Percentiles rank a stretch among this genome's conserved stretches.
Conservation (phyloP, 1,284 basidiomycete genomes). For the Leccinum pallidistipes region DNA sequence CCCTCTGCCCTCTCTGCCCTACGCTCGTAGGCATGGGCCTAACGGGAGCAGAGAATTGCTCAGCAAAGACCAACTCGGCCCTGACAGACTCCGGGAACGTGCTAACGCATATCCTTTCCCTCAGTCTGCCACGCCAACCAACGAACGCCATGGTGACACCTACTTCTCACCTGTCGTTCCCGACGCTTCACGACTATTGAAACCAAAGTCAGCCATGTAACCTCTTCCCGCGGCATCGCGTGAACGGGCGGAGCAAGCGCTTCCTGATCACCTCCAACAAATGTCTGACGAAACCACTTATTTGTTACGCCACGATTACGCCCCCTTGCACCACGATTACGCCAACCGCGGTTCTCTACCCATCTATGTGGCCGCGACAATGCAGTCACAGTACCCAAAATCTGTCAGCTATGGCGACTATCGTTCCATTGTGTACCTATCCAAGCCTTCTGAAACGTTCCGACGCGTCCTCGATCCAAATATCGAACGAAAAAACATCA, state of each 20-base stretch:
- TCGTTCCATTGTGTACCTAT: slow-evolving; percentile 14
- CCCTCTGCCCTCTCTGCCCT: slow-evolving; percentile 46
- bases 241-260: neutral
- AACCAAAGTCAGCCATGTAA: neutral
- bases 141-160: slow-evolving; percentile 12
- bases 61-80: neutral
- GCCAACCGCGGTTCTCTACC: slow-evolving; percentile 1
- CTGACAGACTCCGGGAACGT: neutral
- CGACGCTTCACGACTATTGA: neutral
- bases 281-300: slow-evolving; percentile 22
- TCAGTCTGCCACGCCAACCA: slow-evolving; percentile 24
- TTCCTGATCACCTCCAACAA: slow-evolving; percentile 1
- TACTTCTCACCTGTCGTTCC: slow-evolving; percentile 10
- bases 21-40: slow-evolving; percentile 29
- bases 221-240: neutral
- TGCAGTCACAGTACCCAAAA: slow-evolving; percentile 13
- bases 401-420: slow-evolving; percentile 6
- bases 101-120: slow-evolving; percentile 9
- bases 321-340: slow-evolving; percentile 5
- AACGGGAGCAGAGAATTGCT: slow-evolving; percentile 1
- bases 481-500: slow-evolving; percentile 39
- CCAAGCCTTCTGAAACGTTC: slow-evolving; percentile 12
- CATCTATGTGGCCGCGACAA: slow-evolving; percentile 2
- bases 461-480: slow-evolving; percentile 15
- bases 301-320: slow-evolving; percentile 16